Base-by-base conservation (phyloP, 129 eudicot genomes). In the Cynara cardunculus region DNA sequence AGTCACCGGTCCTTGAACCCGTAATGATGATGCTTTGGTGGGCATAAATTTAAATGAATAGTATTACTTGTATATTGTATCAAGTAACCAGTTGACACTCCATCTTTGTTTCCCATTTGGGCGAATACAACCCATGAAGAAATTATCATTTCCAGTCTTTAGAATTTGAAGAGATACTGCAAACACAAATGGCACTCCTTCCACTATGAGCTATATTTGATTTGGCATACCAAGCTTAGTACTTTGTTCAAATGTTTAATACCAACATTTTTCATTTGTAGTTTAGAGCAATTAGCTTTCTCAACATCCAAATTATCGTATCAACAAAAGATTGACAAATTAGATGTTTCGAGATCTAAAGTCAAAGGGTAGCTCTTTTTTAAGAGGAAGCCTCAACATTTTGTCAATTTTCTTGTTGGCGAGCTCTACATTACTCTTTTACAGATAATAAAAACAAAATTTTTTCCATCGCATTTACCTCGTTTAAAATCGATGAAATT, bases 391-490 rank as follows among this genome's bases (percentile, higher is more conserved):
- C 14, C 35, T 4, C 74, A 35, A 7, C 73, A 34, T 77, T 71
- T 65, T 77, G 19, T 77, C 67, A 9, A 66, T 8, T 39, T 5
- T 28, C 62, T 44, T 25, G 72, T 25, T 34, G 46, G 16, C 62
- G 0, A 76, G 80, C 80, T 76, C 74, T 22, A 68, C 73, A 25
- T n/a, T 68, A 78, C 35, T 46, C 65, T 68, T 27, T 53, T 22
- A 25, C 9, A 41, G 30, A 41, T 53, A 53, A 27, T 5, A 67
- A 78, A 0, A 21, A 6, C 25, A 4, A 61, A 56, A 18, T 5
- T 27, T 25, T 25, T 28, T 21, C 31, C 8, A 27, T 44, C 34
- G 0, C 25, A 28, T 28, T 44, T 26, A 41, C 21, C n/a, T 10
- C 75, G 7, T 25, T 26, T 68, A 30, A 68, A 78, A 67, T 78